These are phyloP conservation scores for Acanthamoeba castellanii DNA, from an alignment of 208 protist genomes.

Conservation along the genomic window DNA sequence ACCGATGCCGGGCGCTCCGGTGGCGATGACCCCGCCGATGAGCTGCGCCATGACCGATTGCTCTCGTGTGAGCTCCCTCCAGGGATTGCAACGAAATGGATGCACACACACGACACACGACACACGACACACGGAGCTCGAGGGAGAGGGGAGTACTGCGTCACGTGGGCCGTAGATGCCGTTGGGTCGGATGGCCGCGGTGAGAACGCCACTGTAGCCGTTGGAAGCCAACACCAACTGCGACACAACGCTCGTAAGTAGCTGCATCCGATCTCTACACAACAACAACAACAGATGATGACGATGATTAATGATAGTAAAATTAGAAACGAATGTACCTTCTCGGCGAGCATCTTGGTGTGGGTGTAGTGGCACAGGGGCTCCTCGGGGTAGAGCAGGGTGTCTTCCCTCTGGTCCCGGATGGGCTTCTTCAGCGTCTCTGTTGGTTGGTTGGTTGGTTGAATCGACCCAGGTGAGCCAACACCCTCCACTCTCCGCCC, in stretches of 20 bases:
- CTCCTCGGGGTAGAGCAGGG: slow-evolving; percentile 10
- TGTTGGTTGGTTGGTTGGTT: neutral
- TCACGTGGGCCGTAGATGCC: slow-evolving; percentile 55
- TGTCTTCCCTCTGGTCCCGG: neutral
- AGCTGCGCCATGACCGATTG: neutral
- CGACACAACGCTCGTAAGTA: too few species aligned
- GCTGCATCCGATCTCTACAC: too few species aligned
- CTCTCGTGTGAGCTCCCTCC: too few species aligned
- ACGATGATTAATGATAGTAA: too few species aligned
- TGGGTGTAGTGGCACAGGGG: slow-evolving; percentile 60
- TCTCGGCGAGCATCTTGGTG: slow-evolving; percentile 25
- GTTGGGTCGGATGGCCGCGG: slow-evolving; percentile 11
- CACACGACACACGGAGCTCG: too few species aligned
- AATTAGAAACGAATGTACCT: neutral
- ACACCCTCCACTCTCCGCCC: too few species aligned
- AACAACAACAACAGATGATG: too few species aligned
- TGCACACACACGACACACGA: neutral
- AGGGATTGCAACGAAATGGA: too few species aligned
- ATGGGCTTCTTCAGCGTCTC: slow-evolving; percentile 23
- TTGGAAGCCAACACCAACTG: slow-evolving; percentile 46
- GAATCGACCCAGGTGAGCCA: neutral
- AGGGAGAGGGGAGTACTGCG: neutral
- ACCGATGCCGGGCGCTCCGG: neutral
- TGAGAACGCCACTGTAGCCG: neutral
- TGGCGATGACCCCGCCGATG: neutral